Evolutionary conservation across 1,284 basidiomycete species (phyloP).

Genomic region (Porodaedalea pini): DNA sequence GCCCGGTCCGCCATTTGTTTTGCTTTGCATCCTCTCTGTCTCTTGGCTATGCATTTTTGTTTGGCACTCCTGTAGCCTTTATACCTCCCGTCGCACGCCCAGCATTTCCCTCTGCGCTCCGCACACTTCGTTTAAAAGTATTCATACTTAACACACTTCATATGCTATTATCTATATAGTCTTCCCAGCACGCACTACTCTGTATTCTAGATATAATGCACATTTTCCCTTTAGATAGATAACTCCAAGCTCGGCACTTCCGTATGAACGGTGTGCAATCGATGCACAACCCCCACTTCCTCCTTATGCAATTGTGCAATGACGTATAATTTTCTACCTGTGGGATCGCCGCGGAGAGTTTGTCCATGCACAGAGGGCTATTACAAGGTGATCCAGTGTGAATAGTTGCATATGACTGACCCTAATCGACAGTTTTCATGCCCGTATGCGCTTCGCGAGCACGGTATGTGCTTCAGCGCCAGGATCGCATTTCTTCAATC

Average conservation of each 20-base stretch:
- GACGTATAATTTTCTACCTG: no score
- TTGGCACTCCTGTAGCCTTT: background rate
- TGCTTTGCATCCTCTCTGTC: background rate
- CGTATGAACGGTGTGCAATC: background rate
- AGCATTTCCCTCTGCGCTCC: background rate
- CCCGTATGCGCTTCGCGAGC: slow-evolving; percentile 15
- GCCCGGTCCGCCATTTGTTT: background rate
- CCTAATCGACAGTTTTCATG: background rate
- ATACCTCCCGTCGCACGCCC: background rate
- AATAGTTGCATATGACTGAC: background rate
- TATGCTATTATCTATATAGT: slow-evolving; percentile 4
- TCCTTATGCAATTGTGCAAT: no score
- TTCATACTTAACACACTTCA: background rate
- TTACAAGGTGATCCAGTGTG: background rate
- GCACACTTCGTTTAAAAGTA: slow-evolving; percentile 6
- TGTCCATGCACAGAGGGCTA: background rate
- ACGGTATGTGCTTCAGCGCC: slow-evolving; percentile 35
- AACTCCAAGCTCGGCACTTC: background rate
- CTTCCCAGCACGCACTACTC: background rate
- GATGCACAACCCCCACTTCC: no score
- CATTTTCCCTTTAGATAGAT: background rate
- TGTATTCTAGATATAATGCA: slow-evolving; percentile 19
- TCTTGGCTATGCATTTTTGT: background rate
- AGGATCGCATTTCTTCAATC: slow-evolving; percentile 58
- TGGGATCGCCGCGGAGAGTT: no score